phyloP scores from a whole-genome alignment of 345 rosid species.

The Euphorbia peplus region DNA sequence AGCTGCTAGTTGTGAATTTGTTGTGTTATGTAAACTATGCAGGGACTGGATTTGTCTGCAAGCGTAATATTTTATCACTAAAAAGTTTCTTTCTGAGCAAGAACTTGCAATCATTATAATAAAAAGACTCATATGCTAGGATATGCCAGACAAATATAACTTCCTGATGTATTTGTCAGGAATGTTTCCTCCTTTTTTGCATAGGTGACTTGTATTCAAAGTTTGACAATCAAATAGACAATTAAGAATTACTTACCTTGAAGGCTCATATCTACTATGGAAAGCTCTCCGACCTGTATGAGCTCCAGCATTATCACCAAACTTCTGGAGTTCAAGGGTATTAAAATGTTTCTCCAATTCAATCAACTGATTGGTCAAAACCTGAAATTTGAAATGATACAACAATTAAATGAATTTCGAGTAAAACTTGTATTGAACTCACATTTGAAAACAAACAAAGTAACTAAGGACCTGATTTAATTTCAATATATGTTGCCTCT shows the following conservation, averaged over 20 bases:
- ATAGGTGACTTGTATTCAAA: not conserved
- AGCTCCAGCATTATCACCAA: conserved; percentile 52
- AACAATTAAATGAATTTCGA: conserved; percentile 12
- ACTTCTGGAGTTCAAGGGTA: conserved; percentile 73
- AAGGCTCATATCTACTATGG: conserved; percentile 50
- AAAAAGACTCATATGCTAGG: no score
- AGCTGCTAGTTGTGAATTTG: conserved; percentile 73
- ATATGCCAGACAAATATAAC: conserved; percentile 1
- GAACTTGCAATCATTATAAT: not conserved
- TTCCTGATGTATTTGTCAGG: not conserved
- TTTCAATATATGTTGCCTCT: conserved; percentile 54
- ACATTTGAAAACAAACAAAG: conserved; percentile 12
- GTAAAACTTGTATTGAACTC: conserved; percentile 13
- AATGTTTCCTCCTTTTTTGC: not conserved
- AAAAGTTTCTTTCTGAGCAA: not conserved
- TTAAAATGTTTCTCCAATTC: conserved; percentile 88
- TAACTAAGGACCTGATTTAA: conserved; percentile 63
- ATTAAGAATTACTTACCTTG: conserved; percentile 48
- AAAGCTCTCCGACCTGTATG: conserved; percentile 42
- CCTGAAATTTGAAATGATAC: conserved; percentile 44
- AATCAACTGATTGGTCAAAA: conserved; percentile 75
- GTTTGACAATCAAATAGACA: conserved; percentile 11
- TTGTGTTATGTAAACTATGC: conserved; percentile 68
- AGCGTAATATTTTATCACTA: conserved; percentile 20
- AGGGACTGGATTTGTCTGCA: conserved; percentile 67